Conservation (phyloP, 305 asterid genomes). For the Andrographis paniculata region DNA sequence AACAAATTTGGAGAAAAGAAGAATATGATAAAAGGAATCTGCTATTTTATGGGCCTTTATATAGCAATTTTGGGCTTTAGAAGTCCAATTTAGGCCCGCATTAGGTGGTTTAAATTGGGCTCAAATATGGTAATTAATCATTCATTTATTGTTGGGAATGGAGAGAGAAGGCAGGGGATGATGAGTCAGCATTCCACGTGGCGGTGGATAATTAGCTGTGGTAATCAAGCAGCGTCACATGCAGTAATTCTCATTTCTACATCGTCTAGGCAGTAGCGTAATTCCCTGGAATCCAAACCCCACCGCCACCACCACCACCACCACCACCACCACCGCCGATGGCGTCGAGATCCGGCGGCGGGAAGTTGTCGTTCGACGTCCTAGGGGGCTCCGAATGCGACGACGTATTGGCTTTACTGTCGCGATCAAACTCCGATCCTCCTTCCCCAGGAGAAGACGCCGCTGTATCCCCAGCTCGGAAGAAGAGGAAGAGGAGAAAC, state of each 20-base stretch:
- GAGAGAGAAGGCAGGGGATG: background rate
- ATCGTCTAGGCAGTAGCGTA: slow-evolving; percentile 6
- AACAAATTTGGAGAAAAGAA: too few relatives aligned
- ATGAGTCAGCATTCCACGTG: slow-evolving; percentile 13
- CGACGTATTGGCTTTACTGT: slow-evolving; percentile 38
- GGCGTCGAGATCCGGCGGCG: slow-evolving; percentile 54
- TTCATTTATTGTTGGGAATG: too few relatives aligned
- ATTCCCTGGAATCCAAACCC: slow-evolving; percentile 12
- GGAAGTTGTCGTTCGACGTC: slow-evolving; percentile 61
- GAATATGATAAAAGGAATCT: too few relatives aligned
- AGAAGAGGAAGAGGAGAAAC: slow-evolving; percentile 36
- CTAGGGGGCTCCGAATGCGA: slow-evolving; percentile 33
- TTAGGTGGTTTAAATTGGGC: too few relatives aligned
- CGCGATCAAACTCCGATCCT: slow-evolving; percentile 37
- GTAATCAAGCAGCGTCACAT: slow-evolving; percentile 9
- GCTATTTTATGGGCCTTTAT: too few relatives aligned
- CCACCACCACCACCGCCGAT: slow-evolving; percentile 21
- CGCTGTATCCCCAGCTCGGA: slow-evolving; percentile 22
- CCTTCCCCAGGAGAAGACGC: slow-evolving; percentile 10
- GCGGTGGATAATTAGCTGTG: slow-evolving; percentile 10
- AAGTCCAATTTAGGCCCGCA: too few relatives aligned
- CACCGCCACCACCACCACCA: slow-evolving; percentile 5
- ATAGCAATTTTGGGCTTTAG: too few relatives aligned
- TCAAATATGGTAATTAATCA: too few relatives aligned
- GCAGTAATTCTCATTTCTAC: background rate